Percentiles rank a stretch among this genome's conserved stretches.
Evolutionary conservation across 2,329 filamentous ascomycete species (phyloP).

Genomic region (Ambrosiella cleistominuta): DNA sequence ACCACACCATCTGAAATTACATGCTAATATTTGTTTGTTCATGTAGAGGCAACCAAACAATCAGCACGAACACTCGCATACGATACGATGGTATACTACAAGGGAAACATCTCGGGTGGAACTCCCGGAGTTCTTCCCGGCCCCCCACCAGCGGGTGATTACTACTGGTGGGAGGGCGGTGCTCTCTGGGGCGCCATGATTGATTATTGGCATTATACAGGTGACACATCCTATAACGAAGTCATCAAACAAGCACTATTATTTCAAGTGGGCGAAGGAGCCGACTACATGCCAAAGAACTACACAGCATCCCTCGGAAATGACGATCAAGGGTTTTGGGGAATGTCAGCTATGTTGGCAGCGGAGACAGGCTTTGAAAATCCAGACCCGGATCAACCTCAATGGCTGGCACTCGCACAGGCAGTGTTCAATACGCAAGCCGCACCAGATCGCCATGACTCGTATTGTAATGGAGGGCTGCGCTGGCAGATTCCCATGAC

Average conservation of each 20-base stretch:
- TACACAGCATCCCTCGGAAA: conserved; percentile 44
- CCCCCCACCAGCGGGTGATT: conserved; percentile 35
- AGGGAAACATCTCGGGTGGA: conserved; percentile 32
- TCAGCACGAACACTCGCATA: conserved; percentile 31
- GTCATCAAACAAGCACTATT: conserved; percentile 38
- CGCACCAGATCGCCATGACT: conserved; percentile 42
- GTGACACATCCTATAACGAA: conserved; percentile 44
- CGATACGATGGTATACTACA: conserved; percentile 34
- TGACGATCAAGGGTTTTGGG: conserved; percentile 58
- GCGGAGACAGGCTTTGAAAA: conserved; percentile 47
- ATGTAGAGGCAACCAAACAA: conserved; percentile 28
- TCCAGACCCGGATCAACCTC: conserved; percentile 32
- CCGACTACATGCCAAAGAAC: conserved; percentile 43
- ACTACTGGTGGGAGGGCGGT: conserved; percentile 62
- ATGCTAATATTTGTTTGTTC: background rate
- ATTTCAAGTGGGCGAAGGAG: conserved; percentile 37
- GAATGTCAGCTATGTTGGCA: conserved; percentile 47
- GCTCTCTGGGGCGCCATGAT: conserved; percentile 51
- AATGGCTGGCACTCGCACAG: conserved; percentile 49
- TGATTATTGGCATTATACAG: conserved; percentile 53
- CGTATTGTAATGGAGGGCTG: conserved; percentile 49
- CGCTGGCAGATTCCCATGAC: conserved; percentile 63
- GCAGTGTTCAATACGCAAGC: conserved; percentile 50
- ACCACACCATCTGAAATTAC: background rate
- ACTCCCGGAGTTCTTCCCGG: conserved; percentile 40